Evolutionary conservation across 306 rosid species (phyloP).

Genomic region (Citrullus amarus): DNA sequence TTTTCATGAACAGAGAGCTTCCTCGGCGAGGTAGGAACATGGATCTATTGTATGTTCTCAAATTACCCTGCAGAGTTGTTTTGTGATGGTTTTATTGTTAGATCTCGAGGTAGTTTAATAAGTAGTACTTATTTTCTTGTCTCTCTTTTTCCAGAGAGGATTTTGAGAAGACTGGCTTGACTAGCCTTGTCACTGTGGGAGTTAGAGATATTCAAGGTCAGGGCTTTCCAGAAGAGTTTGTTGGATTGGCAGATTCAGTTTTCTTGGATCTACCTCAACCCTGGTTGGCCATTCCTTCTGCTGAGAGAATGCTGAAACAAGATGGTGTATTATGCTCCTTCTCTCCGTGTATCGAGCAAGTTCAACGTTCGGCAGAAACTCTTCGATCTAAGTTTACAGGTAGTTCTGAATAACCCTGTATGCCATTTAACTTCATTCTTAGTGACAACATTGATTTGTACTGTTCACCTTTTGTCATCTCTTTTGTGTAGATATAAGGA

Average conservation of each 20-base stretch:
- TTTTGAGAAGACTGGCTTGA: conserved; percentile 76
- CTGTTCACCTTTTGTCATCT: neutral
- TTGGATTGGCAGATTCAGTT: conserved; percentile 48
- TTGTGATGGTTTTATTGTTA: neutral
- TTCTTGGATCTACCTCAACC: conserved; percentile 93
- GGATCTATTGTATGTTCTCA: neutral
- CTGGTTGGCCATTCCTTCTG: conserved; percentile 81
- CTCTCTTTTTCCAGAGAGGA: conserved; percentile 37
- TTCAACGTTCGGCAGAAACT: conserved; percentile 53
- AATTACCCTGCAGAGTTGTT: neutral
- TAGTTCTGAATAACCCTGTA: neutral
- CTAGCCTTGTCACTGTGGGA: conserved; percentile 49
- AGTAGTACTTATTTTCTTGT: neutral
- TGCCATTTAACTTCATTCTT: neutral
- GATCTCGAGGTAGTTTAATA: neutral
- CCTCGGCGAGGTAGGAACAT: conserved; percentile 58
- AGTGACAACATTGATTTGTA: too few relatives aligned
- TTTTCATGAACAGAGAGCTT: conserved; percentile 85
- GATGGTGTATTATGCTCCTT: conserved; percentile 72
- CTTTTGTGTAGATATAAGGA: conserved; percentile 48
- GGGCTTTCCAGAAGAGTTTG: conserved; percentile 66
- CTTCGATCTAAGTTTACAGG: conserved; percentile 57
- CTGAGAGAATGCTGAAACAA: conserved; percentile 50
- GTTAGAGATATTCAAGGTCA: conserved; percentile 83
- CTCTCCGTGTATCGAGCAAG: conserved; percentile 82